Evolutionary conservation across 352 stramenopile genomes (phyloP).

Genomic region (Phytopythium sindhum): DNA sequence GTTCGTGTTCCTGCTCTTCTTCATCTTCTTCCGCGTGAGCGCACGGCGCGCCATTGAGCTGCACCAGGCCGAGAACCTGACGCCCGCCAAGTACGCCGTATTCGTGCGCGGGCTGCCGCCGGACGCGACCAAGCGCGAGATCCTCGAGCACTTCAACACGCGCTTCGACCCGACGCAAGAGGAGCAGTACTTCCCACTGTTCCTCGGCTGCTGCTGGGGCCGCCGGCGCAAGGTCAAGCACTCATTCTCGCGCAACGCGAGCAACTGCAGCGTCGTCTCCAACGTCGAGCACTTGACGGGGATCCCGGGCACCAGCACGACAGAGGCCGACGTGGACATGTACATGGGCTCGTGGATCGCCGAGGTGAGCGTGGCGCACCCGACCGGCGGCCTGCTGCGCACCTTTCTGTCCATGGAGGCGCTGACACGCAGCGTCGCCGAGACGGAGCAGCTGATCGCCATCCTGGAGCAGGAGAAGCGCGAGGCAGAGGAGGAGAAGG

Average conservation of each 20-base stretch:
- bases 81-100: constrained; percentile 77
- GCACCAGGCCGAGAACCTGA: constrained; percentile 75
- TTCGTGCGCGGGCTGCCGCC: constrained; percentile 67
- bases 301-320: constrained; percentile 22
- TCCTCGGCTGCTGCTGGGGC: constrained; percentile 63
- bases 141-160: constrained; percentile 72
- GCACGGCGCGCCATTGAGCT: constrained; percentile 49
- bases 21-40: constrained; percentile 43
- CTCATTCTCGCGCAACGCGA: constrained; percentile 33
- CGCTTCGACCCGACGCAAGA: constrained; percentile 71
- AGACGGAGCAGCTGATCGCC: constrained; percentile 45
- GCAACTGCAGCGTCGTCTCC: constrained; percentile 45
- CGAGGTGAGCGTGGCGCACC: constrained; percentile 77
- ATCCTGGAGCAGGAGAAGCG: constrained; percentile 55
- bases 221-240: constrained; percentile 42
- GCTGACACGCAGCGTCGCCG: constrained; percentile 52
- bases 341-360: constrained; percentile 86
- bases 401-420: constrained; percentile 75
- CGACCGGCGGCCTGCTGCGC: constrained; percentile 65
- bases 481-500: constrained; percentile 12
- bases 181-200: constrained; percentile 61
- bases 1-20: constrained; percentile 64
- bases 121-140: constrained; percentile 59
- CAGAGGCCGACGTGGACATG: constrained; percentile 13
- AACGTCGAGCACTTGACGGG: constrained; percentile 66